Conservation (phyloP, 2,329 filamentous ascomycete genomes). For the Sarocladiaceae sp. region DNA sequence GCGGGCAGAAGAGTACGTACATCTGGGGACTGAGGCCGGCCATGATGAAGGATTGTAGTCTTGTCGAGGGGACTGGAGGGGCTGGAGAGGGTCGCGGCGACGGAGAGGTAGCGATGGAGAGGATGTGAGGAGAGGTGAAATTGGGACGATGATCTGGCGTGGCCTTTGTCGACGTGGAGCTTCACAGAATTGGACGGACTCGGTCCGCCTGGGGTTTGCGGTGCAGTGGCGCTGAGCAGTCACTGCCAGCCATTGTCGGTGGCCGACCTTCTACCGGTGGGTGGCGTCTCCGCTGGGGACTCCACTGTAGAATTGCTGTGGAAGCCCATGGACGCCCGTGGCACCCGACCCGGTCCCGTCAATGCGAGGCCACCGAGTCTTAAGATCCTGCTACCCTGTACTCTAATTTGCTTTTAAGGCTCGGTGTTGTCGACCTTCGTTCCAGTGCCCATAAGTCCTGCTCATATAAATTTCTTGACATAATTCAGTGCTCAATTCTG, state of each 20-base stretch:
- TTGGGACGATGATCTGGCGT: constrained; percentile 1
- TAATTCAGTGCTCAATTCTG: neutral
- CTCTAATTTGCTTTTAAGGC: too few species aligned
- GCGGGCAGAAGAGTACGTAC: constrained; percentile 33
- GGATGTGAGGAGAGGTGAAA: constrained; percentile 8
- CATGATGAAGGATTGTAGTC: constrained; percentile 40
- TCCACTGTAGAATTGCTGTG: constrained; percentile 7
- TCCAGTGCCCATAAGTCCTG: too few species aligned
- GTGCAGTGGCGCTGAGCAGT: constrained; percentile 3
- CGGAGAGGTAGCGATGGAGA: constrained; percentile 2
- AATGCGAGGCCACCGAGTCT: too few species aligned
- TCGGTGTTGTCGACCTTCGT: too few species aligned
- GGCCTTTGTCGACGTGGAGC: constrained; percentile 9
- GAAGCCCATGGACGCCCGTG: constrained; percentile 2
- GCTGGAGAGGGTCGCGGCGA: constrained; percentile 10
- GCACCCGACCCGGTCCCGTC: too few species aligned
- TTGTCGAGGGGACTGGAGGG: too few species aligned
- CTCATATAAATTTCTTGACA: neutral
- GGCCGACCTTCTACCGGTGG: constrained; percentile 7
- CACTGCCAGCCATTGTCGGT: neutral
- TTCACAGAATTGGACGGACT: neutral
- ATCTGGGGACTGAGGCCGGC: constrained; percentile 56
- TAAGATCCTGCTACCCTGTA: too few species aligned
- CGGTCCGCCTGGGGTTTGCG: neutral
- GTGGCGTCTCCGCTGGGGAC: neutral